Base-by-base conservation (phyloP, 306 rosid species). In the Sindora glabra region DNA sequence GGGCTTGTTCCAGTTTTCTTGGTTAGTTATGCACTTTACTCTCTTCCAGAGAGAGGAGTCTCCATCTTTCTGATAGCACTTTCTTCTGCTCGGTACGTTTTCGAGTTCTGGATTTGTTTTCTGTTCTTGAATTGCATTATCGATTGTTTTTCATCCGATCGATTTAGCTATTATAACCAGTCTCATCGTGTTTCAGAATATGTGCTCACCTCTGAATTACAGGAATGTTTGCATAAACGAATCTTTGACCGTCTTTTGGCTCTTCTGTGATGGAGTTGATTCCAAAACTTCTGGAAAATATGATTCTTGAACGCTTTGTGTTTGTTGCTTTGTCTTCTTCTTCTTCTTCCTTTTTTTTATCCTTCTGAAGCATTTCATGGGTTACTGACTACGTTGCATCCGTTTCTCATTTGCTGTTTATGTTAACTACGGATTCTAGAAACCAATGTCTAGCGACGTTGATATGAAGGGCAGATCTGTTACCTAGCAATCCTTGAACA, bases 221-320 rank as follows among this genome's bases (percentile, higher is more conserved):
- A 37, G 10, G 33, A 26, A 15, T 42, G 23, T 6, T 4, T 23
- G 48, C 22, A 54, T 42, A 58, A 22, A 23, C 17, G 56, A 41
- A 17, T 67, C 27, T 53, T 42, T 13, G 24, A 6, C 21, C 22
- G 15, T 37, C 30, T 22, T 21, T 65, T 44, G 29, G 17, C 53
- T 10, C 11, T 11, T 29, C 61, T 5, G 36, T 13, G 48, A 18
- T 14, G 16, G 21, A 13, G 16, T 42, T 12, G 54, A 22, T 32
- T 36, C 12, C 30, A 25, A 17, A 26, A 10, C 2, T 12, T 8
- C 12, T 14, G 2, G 26, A 0, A 13, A 11, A 51, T 50, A 8
- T 16, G 10, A 49, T 23, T 27, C 54, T 26, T 65, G 14, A 78
- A 71, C 37, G 56, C 12, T 41, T 53, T 26, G 21, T 38, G 21